Evolutionary conservation across 2,329 filamentous ascomycete genomes (phyloP).

Genomic region (Aureobasidium subglaciale): DNA sequence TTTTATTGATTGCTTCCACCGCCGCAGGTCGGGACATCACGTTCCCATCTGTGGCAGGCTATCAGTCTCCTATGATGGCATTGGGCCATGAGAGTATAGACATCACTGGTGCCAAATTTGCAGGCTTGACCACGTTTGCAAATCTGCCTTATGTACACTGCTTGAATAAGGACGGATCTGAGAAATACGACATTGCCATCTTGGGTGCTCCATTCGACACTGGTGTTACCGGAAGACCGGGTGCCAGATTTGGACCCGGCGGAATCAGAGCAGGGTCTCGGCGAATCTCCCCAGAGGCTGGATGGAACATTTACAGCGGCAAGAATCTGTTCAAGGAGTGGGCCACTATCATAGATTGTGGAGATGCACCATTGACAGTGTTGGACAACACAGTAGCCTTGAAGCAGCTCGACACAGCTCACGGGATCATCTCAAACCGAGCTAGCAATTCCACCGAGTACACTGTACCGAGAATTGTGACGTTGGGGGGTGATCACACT

Average conservation of each 20-base stretch:
- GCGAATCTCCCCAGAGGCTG: slow-evolving; percentile 36
- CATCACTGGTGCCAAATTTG: slow-evolving; percentile 28
- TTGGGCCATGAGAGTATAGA: slow-evolving; percentile 21
- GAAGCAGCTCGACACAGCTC: slow-evolving; percentile 46
- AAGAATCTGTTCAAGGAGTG: slow-evolving; percentile 40
- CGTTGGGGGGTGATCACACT: slow-evolving; percentile 50
- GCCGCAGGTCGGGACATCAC: slow-evolving; percentile 34
- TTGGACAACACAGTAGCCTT: slow-evolving; percentile 48
- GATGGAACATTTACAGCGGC: slow-evolving; percentile 44
- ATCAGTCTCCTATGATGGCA: slow-evolving; percentile 29
- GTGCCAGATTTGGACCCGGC: slow-evolving; percentile 45
- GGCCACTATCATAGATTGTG: slow-evolving; percentile 49
- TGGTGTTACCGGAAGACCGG: slow-evolving; percentile 40
- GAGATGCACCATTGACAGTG: slow-evolving; percentile 44
- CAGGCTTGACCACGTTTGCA: slow-evolving; percentile 41
- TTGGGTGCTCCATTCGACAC: slow-evolving; percentile 46
- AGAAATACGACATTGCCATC: slow-evolving; percentile 42
- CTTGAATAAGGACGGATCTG: slow-evolving; percentile 24
- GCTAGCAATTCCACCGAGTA: slow-evolving; percentile 36
- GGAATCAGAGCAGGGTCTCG: slow-evolving; percentile 46
- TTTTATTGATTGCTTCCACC: slow-evolving; percentile 16
- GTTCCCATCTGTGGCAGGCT: slow-evolving; percentile 35
- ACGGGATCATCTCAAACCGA: slow-evolving; percentile 43
- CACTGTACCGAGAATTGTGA: slow-evolving; percentile 44
- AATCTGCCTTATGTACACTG: slow-evolving; percentile 45